These are phyloP conservation scores for Isoetes engelmannii DNA, from an alignment of 83 land plant genomes.

Conservation along the genomic window DNA sequence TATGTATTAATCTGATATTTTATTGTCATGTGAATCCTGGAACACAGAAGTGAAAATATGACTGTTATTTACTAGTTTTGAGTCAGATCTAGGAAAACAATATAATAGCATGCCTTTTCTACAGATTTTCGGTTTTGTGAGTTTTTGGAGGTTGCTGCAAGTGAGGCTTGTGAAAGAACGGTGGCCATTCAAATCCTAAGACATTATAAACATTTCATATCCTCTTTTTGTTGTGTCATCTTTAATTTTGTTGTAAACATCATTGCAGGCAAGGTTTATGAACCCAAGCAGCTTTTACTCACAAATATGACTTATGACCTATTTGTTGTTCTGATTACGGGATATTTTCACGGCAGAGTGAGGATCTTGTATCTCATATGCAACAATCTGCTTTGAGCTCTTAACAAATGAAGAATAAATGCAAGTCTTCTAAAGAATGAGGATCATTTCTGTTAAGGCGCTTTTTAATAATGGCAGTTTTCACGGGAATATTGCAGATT, in stretches of 20 bases:
- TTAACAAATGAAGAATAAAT: slow-evolving; percentile 2
- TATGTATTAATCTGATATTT: no score
- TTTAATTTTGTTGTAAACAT: not conserved
- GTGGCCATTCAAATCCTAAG: no score
- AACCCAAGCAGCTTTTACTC: slow-evolving; percentile 7
- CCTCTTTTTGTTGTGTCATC: not conserved
- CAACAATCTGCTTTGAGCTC: not conserved
- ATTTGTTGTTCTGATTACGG: slow-evolving; percentile 19
- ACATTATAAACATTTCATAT: not conserved
- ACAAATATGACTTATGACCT: slow-evolving; percentile 13
- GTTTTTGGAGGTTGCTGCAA: no score
- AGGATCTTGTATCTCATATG: not conserved
- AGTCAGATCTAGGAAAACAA: no score
- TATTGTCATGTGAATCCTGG: no score
- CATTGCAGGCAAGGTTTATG: slow-evolving; percentile 23
- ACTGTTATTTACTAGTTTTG: no score
- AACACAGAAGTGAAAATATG: no score
- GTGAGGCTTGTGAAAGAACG: no score
- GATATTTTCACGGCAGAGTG: slow-evolving; percentile 24
- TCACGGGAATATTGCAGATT: not conserved
- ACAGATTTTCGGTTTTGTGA: no score
- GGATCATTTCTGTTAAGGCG: not conserved
- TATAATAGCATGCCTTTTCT: no score
- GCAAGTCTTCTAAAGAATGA: not conserved
- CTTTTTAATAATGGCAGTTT: not conserved